Base-by-base conservation (phyloP, 2,329 filamentous ascomycete species). In the Volutella citrinella region DNA sequence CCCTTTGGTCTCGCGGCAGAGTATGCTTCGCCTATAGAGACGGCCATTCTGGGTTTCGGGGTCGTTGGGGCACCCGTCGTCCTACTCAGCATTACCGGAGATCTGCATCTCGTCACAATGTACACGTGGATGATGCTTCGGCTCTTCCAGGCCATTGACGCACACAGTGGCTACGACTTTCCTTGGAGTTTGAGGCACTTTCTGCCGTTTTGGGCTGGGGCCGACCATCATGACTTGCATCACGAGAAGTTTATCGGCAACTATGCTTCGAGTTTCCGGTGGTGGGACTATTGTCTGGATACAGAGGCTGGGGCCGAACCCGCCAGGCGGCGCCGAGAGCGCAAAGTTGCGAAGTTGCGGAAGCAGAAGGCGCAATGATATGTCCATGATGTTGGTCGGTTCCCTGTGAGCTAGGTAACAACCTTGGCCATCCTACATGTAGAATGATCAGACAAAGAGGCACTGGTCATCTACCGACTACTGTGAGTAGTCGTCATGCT, bases 211-310 rank as follows among this genome's bases (percentile, higher is more conserved):
- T 98, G 93, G 93, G 91, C 91, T 35, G 93, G 93, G 43, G 93
- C 93, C 35, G 82, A 95, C 54, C 91, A 97, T 69, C 93, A 98
- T 70, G 93, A 98, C 58, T 72, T 89, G 27, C 93, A 98, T 69
- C 93, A 98, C 69, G 93, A 98, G 73, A 88, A 89, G 61, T 98
- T 98, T 69, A 89, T 98, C 46, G 93, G 93, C 54, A 98, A 98
- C 74, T 98, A 97, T 63, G 74, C 91, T 31, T 95, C 89, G 60
- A 95, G 87, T 73, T 98, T 98, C 80, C 80, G 91, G 64, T 98
- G 93, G 93, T 98, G 93, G 93, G 93, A 98, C 70, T 95, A 85
- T 63, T 63, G 82, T 52, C 76, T 97, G 49, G 90, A 96, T 66
- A 98, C 93, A 42, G 91, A 98, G 75, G 87, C 87, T 46, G 88